phyloP scores from a whole-genome alignment of 1,284 basidiomycete genomes.

The Anthracocystis setariae region DNA sequence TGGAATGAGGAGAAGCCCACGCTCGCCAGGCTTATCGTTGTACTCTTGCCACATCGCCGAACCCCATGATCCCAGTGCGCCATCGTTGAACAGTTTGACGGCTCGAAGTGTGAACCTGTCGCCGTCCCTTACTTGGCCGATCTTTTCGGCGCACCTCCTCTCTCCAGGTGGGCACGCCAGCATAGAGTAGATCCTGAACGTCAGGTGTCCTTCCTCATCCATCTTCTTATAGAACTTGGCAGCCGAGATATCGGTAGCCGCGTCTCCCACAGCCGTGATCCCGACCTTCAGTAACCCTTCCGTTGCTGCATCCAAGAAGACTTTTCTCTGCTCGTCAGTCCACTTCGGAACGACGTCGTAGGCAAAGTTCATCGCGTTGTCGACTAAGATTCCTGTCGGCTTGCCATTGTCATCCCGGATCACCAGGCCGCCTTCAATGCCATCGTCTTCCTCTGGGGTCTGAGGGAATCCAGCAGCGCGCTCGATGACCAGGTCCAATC shows the following conservation, averaged over 20 bases:
- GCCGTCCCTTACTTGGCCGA: conserved; percentile 11
- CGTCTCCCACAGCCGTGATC: conserved; percentile 68
- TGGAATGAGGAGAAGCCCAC: conserved; percentile 43
- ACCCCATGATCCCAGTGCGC: conserved; percentile 89
- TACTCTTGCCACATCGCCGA: conserved; percentile 88
- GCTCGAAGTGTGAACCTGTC: conserved; percentile 48
- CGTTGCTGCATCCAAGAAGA: conserved; percentile 76
- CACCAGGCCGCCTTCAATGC: conserved; percentile 80
- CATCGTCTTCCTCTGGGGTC: conserved; percentile 48
- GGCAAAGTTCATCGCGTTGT: conserved; percentile 63
- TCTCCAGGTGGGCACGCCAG: conserved; percentile 44
- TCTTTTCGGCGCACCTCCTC: conserved; percentile 29
- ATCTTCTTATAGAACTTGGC: conserved; percentile 41
- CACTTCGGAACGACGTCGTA: conserved; percentile 53
- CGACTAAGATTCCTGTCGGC: conserved; percentile 75
- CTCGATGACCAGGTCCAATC: conserved; percentile 69
- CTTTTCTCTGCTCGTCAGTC: conserved; percentile 70
- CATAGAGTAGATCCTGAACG: conserved; percentile 53
- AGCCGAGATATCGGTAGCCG: conserved; percentile 41
- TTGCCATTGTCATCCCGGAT: conserved; percentile 75
- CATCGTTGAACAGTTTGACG: conserved; percentile 85
- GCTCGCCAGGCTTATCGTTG: conserved; percentile 71
- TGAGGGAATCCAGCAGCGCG: conserved; percentile 65
- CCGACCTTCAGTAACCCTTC: conserved; percentile 78
- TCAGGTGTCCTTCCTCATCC: conserved; percentile 32